Evolutionary conservation across 116 monocot species (phyloP).

Genomic region (Cymodocea nodosa): DNA sequence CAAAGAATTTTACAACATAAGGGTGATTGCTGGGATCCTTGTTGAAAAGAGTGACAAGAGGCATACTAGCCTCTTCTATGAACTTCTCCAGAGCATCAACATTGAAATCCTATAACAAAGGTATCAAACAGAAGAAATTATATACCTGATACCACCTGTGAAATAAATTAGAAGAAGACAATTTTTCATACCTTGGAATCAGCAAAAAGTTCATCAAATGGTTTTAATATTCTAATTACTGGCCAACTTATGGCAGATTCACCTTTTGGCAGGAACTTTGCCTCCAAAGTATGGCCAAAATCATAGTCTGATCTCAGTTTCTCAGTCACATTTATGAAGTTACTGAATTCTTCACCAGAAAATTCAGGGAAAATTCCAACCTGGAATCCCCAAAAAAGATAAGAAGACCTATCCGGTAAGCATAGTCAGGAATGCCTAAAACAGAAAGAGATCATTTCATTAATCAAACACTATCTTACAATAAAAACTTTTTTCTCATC

Average conservation of each 20-base stretch:
- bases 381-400: conserved; percentile 3
- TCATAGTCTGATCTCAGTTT: conserved; percentile 61
- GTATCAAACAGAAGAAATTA: too few species aligned
- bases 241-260: conserved; percentile 44
- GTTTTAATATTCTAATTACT: conserved; percentile 63
- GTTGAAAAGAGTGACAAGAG: conserved; percentile 47
- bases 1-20: conserved; percentile 57
- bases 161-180: too few species aligned
- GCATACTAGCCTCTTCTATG: conserved; percentile 52
- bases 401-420: neutral
- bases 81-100: conserved; percentile 59
- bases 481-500: conserved; percentile 50
- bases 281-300: conserved; percentile 65
- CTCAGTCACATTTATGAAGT: conserved; percentile 48
- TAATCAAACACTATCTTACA: conserved; percentile 31
- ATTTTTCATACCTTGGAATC: conserved; percentile 45
- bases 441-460: neutral
- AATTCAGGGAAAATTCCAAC: conserved; percentile 72
- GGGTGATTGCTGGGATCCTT: conserved; percentile 56
- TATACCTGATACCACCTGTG: too few species aligned
- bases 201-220: conserved; percentile 77
- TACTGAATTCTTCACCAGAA: conserved; percentile 67
- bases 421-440: neutral
- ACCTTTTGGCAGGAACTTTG: conserved; percentile 67
- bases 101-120: conserved; percentile 62